Base-by-base conservation (phyloP, 768 basidiomycete species). In the Russula sp. region DNA sequence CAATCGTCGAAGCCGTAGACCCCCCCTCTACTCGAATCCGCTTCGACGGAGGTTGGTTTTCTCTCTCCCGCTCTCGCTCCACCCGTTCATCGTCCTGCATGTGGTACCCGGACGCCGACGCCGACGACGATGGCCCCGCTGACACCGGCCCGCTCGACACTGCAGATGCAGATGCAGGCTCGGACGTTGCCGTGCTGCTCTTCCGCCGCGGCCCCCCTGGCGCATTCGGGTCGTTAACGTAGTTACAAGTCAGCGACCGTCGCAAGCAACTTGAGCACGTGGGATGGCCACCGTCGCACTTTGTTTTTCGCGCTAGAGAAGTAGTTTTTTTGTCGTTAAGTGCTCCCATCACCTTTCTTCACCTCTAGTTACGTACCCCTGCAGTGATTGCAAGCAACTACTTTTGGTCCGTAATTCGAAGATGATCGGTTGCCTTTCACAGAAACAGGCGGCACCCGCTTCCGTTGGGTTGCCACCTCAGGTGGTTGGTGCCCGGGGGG, bases 361-460 rank as follows among this genome's bases (percentile, higher is more conserved):
- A 29, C 25, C 25, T 5, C 18, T 22, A 1, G 22, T 58, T 55
- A 76, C 83, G 59, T 69, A 91, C 90, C 88, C 77, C 90, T 82
- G 74, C 90, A 93, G 71, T 90, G 90, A 73, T 92, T 90, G 74
- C 90, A 93, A 16, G 90, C 90, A 25, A 93, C 89, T 13, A 91
- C 87, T 70, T 92, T 92, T 49, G 89, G 88, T 11, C 90, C 90
- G 54, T 87, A 87, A 60, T 79, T 85, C 39, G 82, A 52, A 78
- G 73, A 68, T 80, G 78, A 64, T 84, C 82, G 57, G 75, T 77
- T 60, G 74, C 81, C 69, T 84, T 85, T 43, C 81, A 85, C 49
- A 84, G 84, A 47, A 58, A 59, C 53, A 14, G 86, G 81, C 52
- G 88, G 83, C 70, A 84, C 85, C 68, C 88, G 77, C 72, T 84